A percentile compares a stretch with the other conserved stretches of the same genome.
Conservation (phyloP, 2,329 filamentous ascomycete species). For the Helotiales sp. region DNA sequence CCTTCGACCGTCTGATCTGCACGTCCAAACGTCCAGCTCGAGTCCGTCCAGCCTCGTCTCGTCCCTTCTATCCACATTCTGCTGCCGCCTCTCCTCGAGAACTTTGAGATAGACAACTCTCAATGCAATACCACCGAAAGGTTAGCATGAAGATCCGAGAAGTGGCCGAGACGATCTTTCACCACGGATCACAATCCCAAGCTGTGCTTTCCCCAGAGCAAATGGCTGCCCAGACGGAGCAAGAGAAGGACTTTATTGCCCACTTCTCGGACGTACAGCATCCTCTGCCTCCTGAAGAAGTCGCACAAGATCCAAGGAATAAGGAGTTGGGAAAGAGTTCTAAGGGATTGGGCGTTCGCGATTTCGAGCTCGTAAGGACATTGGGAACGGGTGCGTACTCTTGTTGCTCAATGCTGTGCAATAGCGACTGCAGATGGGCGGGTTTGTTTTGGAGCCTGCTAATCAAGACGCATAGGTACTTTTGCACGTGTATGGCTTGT, state of each 20-base stretch:
- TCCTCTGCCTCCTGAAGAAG: constrained; percentile 26
- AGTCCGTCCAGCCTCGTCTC: too few relatives aligned
- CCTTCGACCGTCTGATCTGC: constrained; percentile 2
- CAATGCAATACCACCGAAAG: background rate
- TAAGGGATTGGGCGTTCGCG: constrained; percentile 44
- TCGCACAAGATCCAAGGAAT: constrained; percentile 27
- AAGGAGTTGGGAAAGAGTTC: constrained; percentile 31
- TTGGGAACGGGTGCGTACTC: constrained; percentile 66
- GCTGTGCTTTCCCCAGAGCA: background rate
- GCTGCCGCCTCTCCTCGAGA: background rate
- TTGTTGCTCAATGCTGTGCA: constrained; percentile 1
- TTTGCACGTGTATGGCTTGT: constrained; percentile 84
- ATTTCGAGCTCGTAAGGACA: constrained; percentile 75
- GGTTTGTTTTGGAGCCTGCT: constrained; percentile 11
- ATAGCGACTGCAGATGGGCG: constrained; percentile 2
- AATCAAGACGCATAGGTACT: constrained; percentile 53
- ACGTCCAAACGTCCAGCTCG: background rate
- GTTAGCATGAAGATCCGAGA: background rate
- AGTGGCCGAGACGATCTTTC: background rate
- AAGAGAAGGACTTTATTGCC: constrained; percentile 32
- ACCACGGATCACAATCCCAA: background rate
- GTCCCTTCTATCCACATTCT: too few relatives aligned
- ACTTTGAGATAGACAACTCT: too few relatives aligned
- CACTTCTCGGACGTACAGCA: constrained; percentile 24
- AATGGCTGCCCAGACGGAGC: constrained; percentile 16